phyloP scores from a whole-genome alignment of 2,329 filamentous ascomycete species.

The Diaporthe citri region DNA sequence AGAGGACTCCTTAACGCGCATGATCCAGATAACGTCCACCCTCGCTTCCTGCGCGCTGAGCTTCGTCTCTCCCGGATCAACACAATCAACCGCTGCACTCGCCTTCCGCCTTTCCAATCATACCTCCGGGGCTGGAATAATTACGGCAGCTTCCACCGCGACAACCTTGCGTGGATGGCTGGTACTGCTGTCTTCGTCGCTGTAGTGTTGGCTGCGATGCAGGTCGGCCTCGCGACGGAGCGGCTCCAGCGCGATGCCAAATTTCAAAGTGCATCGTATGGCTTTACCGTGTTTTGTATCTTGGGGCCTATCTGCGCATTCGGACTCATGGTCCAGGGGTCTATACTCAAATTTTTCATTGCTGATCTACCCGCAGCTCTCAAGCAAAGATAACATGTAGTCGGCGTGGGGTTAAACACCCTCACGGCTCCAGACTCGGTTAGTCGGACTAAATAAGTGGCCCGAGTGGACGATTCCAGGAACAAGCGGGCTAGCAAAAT shows the following conservation, averaged over 20 bases:
- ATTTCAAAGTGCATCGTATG: neutral
- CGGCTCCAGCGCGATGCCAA: neutral
- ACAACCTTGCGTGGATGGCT: neutral
- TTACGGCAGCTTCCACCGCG: constrained; percentile 36
- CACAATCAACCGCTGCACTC: constrained; percentile 40
- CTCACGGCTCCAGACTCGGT: neutral
- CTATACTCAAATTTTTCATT: neutral
- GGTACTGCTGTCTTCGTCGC: neutral
- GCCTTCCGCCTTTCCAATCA: constrained; percentile 32
- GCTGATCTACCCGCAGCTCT: neutral
- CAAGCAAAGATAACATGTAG: neutral
- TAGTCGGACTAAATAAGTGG: neutral
- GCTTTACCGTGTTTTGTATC: constrained; percentile 8
- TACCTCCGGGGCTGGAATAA: constrained; percentile 38
- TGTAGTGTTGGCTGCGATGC: neutral
- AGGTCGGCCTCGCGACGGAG: neutral
- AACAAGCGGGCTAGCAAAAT: neutral
- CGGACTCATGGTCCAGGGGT: neutral
- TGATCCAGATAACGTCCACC: constrained; percentile 37
- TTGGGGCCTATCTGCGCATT: neutral
- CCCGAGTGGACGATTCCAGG: neutral
- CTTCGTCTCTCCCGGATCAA: constrained; percentile 43
- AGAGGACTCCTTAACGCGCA: constrained; percentile 39
- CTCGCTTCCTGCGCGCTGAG: constrained; percentile 43
- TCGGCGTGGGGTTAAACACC: no score